Evolutionary conservation across 2,329 filamentous ascomycete species (phyloP).

Genomic region (Teratosphaeria nubilosa): DNA sequence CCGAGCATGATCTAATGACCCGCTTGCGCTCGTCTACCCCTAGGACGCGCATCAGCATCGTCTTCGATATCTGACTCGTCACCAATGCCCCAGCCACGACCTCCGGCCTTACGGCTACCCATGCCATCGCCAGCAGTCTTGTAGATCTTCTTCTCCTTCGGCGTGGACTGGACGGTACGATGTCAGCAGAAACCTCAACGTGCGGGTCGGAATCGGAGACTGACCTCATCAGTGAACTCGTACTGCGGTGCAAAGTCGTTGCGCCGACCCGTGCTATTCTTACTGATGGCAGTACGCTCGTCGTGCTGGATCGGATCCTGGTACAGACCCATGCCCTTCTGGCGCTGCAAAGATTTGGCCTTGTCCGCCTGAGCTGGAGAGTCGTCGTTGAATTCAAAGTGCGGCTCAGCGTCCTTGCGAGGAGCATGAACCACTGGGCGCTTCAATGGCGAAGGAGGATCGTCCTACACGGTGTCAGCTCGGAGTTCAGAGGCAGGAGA

Average conservation of each 20-base stretch:
- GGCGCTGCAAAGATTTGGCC: slow-evolving; percentile 32
- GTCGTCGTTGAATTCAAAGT: slow-evolving; percentile 78
- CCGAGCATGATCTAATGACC: slow-evolving; percentile 1
- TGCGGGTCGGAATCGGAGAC: background rate
- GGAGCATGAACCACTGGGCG: slow-evolving; percentile 53
- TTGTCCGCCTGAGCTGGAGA: slow-evolving; percentile 43
- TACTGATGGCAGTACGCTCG: slow-evolving; percentile 27
- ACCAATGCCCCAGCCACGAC: slow-evolving; percentile 48
- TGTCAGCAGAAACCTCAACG: background rate
- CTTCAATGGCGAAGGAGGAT: slow-evolving; percentile 49
- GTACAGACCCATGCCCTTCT: slow-evolving; percentile 63
- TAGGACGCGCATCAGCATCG: slow-evolving; percentile 16
- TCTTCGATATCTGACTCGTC: slow-evolving; percentile 30
- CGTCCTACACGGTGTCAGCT: slow-evolving; percentile 30
- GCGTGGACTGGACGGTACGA: background rate
- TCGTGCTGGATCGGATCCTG: slow-evolving; percentile 53
- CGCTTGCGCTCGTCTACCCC: slow-evolving; percentile 14
- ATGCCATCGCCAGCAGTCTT: slow-evolving; percentile 43
- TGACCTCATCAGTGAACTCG: slow-evolving; percentile 54
- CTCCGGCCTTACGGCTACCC: slow-evolving; percentile 49
- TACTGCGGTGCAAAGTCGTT: slow-evolving; percentile 75
- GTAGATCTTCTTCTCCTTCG: slow-evolving; percentile 21
- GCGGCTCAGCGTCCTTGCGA: slow-evolving; percentile 67
- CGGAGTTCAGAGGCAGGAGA: background rate
- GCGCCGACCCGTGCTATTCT: slow-evolving; percentile 12